Percentiles rank a stretch among this genome's conserved stretches.
phyloP scores from a whole-genome alignment of 352 stramenopile species.

The Globisporangium perplexum region DNA sequence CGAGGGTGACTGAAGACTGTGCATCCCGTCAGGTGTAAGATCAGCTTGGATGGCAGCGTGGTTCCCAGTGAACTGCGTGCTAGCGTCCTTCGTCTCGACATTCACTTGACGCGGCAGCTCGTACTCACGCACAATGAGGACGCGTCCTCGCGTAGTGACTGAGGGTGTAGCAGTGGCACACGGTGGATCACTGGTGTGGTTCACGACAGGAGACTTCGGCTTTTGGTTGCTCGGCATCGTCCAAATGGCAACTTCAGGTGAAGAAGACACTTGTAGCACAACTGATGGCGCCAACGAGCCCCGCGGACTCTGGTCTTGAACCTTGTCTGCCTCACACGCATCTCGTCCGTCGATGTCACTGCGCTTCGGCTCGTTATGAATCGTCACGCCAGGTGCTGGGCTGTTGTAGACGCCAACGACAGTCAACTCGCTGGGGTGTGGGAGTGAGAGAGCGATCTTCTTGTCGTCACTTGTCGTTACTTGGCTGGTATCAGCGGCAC shows the following conservation, averaged over 20 bases:
- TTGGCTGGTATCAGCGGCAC: background rate
- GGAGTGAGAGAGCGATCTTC: background rate
- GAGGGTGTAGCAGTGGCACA: background rate
- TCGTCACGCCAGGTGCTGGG: too few relatives aligned
- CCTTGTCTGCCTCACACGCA: background rate
- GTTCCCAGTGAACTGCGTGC: slow-evolving; percentile 71
- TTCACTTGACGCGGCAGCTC: slow-evolving; percentile 8
- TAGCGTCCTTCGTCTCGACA: slow-evolving; percentile 56
- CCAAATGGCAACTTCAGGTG: background rate
- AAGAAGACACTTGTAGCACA: background rate
- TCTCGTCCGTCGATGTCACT: background rate
- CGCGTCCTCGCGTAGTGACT: slow-evolving; percentile 9
- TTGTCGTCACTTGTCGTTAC: background rate
- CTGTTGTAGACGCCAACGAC: background rate
- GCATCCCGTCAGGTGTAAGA: slow-evolving; percentile 50
- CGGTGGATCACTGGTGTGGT: too few relatives aligned
- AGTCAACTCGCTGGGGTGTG: background rate
- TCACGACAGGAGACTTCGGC: background rate
- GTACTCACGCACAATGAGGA: slow-evolving; percentile 57
- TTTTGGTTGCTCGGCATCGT: background rate
- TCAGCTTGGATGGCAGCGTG: slow-evolving; percentile 66
- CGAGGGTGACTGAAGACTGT: slow-evolving; percentile 15
- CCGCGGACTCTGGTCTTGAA: background rate
- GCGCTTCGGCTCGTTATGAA: background rate
- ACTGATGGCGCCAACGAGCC: background rate